phyloP scores from a whole-genome alignment of 768 basidiomycete genomes.

The Boletus eberwhitei region DNA sequence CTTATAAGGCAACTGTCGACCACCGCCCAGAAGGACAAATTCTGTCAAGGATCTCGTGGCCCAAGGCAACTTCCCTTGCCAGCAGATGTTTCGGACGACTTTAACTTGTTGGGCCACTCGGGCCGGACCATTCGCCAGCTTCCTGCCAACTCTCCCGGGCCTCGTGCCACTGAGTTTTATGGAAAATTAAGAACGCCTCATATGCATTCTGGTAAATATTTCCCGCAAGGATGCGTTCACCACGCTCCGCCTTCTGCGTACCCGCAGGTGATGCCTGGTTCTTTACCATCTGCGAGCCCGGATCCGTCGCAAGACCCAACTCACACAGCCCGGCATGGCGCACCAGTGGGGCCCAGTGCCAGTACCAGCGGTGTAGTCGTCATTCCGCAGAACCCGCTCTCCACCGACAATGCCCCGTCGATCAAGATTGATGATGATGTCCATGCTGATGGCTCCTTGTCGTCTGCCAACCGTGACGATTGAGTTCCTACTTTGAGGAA shows the following conservation, averaged over 20 bases:
- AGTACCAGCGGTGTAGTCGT: neutral
- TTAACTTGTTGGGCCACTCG: neutral
- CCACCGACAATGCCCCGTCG: neutral
- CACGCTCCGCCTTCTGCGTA: conserved; percentile 25
- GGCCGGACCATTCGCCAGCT: neutral
- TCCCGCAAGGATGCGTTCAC: conserved; percentile 5
- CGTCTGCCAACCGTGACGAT: neutral
- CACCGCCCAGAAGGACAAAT: neutral
- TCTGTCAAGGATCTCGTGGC: neutral
- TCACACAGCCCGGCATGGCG: neutral
- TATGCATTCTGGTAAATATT: neutral
- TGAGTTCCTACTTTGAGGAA: neutral
- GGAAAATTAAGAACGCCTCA: neutral
- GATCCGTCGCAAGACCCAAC: neutral
- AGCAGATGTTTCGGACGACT: neutral
- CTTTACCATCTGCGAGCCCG: conserved; percentile 8
- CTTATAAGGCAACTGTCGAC: neutral
- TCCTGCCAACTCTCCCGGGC: neutral
- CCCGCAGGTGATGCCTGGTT: conserved; percentile 28
- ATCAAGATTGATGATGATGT: neutral
- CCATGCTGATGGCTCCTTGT: neutral
- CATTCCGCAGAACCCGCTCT: conserved; percentile 5
- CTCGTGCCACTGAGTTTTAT: neutral
- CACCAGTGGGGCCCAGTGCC: neutral
- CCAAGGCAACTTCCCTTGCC: neutral